phyloP scores from a whole-genome alignment of 2,329 filamentous ascomycete species.

The Sporothrix phasma region DNA sequence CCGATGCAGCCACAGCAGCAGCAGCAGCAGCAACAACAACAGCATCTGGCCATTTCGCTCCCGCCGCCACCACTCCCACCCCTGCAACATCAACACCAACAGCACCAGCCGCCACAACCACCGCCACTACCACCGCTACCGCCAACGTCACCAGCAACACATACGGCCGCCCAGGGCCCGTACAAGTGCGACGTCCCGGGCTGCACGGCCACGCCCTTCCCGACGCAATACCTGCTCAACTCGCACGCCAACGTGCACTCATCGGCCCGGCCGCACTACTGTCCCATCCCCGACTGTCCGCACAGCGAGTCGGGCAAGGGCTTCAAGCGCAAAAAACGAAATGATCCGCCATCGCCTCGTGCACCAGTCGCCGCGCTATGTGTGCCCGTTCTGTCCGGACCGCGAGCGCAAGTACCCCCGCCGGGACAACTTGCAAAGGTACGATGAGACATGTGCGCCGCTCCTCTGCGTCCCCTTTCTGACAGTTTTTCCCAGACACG shows the following conservation, averaged over 20 bases:
- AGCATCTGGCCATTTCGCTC: too few species aligned
- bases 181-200: constrained; percentile 52
- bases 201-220: constrained; percentile 64
- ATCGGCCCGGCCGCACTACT: constrained; percentile 55
- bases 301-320: constrained; percentile 55
- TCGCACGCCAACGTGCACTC: constrained; percentile 69
- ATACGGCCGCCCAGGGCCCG: constrained; percentile 27
- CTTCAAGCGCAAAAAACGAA: constrained; percentile 63
- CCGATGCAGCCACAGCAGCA: too few species aligned
- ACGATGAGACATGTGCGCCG: constrained; percentile 24
- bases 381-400: constrained; percentile 92
- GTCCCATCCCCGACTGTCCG: constrained; percentile 51
- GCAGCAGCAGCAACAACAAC: constrained; percentile 24
- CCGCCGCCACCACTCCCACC: neutral
- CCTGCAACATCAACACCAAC: neutral
- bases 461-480: constrained; percentile 14
- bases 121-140: constrained; percentile 34
- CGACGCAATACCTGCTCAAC: constrained; percentile 67
- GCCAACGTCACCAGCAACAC: constrained; percentile 27
- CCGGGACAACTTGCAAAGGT: constrained; percentile 93
- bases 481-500: constrained; percentile 52
- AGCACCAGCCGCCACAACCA: constrained; percentile 34
- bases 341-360: constrained; percentile 75
- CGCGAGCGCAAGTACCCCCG: constrained; percentile 89
- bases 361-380: constrained; percentile 87